Evolutionary conservation across 2,329 filamentous ascomycete species (phyloP), one percentile per base, ranked within the genome.

Genomic region (Aspergillus oerlinghausenensis): DNA sequence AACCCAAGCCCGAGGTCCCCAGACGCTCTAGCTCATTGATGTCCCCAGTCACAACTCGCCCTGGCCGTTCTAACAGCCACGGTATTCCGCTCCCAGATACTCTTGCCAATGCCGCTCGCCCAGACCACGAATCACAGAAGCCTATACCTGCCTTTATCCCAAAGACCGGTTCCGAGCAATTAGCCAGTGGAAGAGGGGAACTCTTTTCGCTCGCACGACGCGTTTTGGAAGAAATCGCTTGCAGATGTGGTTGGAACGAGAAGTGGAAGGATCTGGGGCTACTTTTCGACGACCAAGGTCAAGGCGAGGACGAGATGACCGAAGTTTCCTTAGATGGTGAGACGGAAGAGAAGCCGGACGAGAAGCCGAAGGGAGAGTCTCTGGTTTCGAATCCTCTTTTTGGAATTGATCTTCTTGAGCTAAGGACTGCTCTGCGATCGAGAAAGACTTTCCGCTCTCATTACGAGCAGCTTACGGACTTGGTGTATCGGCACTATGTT

Each of bases 111-210:
- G 60, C 76, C 19, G 74, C 78, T 1, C 79, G 65, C 42, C 63
- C 66, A 4, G 66, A 80, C 0, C 84, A 85, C 25, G 69, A 70
- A 21, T 62, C 60, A 4, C 60, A 67, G 9, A 70, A 70, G 49
- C 59, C 61, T 17, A 53, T 58, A 17, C 87, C 86, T 59, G 67
- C 77, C 6, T 56, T 63, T 11, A 61, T 65, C 11, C 64, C 71
- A 1, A 79, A 76, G 57, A 77, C 77, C 14, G 92, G 93, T 0
- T 77, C 92, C 0, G 89, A 95, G 68, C 89, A 95, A 54, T 79
- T 97, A 25, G 90, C 92, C 38, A 89, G 90, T 48, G 85, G 86
- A 58, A 83, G 93, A 65, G 93, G 90, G 5, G 91, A 96, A 67
- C 80, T 97, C 2, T 88, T 91, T 59, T 78, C 90, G 55, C 77